phyloP scores from a whole-genome alignment of 495 filamentous ascomycete species.

The Aspergillus diversus region DNA sequence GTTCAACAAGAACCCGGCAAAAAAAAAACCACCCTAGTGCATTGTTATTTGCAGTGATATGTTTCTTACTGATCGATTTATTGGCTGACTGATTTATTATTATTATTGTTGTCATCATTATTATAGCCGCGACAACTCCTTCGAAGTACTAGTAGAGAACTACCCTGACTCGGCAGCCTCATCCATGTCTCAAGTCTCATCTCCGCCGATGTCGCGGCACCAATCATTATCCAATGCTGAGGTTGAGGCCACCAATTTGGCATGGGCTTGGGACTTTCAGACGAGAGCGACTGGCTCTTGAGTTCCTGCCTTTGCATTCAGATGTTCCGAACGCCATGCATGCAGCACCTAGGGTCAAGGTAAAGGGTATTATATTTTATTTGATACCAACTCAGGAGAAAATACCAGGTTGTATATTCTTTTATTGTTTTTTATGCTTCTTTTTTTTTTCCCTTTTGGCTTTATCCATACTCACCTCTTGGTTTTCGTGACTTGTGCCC shows the following conservation, averaged over 20 bases:
- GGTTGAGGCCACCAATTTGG: conserved; percentile 7
- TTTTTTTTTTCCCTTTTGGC: not conserved
- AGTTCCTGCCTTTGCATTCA: not conserved
- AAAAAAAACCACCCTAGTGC: not conserved
- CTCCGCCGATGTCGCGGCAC: conserved; percentile 1
- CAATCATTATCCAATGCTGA: not conserved
- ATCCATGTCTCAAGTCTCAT: conserved; percentile 6
- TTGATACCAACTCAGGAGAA: too few relatives aligned
- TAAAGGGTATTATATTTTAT: not conserved
- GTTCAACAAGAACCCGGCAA: conserved; percentile 14
- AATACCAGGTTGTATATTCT: not conserved
- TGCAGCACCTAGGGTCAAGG: not conserved
- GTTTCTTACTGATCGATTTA: not conserved
- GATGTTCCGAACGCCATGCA: conserved; percentile 9
- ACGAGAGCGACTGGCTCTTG: not conserved
- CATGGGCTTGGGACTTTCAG: conserved; percentile 1
- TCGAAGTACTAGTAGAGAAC: not conserved
- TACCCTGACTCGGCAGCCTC: not conserved
- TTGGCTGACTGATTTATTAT: not conserved
- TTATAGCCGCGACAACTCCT: too few relatives aligned
- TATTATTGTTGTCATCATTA: too few relatives aligned
- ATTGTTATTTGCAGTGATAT: not conserved
- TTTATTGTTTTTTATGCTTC: not conserved
- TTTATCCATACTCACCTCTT: not conserved
- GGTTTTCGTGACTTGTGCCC: not conserved